phyloP scores from a whole-genome alignment of 2,329 filamentous ascomycete species.

The Fusarium hostae region DNA sequence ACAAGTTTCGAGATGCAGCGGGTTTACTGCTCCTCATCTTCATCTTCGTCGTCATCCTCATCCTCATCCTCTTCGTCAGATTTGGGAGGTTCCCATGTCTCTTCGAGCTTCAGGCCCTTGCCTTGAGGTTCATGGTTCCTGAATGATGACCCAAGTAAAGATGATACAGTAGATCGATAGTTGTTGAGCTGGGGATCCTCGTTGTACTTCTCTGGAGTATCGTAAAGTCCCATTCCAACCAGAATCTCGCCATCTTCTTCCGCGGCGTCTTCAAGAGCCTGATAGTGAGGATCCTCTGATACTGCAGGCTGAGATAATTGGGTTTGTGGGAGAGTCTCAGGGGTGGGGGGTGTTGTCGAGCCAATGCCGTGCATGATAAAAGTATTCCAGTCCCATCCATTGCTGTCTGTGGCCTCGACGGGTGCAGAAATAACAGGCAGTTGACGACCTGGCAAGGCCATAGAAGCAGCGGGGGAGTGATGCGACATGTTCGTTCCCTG shows the following conservation, averaged over 20 bases:
- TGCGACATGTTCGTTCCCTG: conserved; percentile 53
- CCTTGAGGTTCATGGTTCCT: conserved; percentile 63
- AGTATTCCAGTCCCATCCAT: conserved; percentile 56
- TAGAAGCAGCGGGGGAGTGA: conserved; percentile 46
- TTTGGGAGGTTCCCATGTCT: conserved; percentile 79
- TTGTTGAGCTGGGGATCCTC: conserved; percentile 63
- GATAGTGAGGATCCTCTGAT: conserved; percentile 63
- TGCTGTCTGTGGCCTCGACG: conserved; percentile 16
- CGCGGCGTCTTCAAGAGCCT: conserved; percentile 59
- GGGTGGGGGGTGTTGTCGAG: conserved; percentile 67
- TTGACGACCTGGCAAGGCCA: conserved; percentile 31
- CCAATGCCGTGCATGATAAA: conserved; percentile 59
- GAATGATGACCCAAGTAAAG: conserved; percentile 63
- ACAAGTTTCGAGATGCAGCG: conserved; percentile 32
- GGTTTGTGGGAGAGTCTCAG: conserved; percentile 65
- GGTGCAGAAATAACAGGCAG: conserved; percentile 48
- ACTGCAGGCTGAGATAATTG: conserved; percentile 61
- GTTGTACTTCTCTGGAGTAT: conserved; percentile 69
- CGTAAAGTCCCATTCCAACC: conserved; percentile 86
- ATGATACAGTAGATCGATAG: conserved; percentile 65
- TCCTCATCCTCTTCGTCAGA: conserved; percentile 68
- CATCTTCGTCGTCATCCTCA: conserved; percentile 58
- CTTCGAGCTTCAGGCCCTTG: conserved; percentile 83
- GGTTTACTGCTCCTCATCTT: conserved; percentile 49
- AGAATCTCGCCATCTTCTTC: conserved; percentile 76